Conservation (phyloP, 768 basidiomycete genomes). For the Rossbeevera mucosa region DNA sequence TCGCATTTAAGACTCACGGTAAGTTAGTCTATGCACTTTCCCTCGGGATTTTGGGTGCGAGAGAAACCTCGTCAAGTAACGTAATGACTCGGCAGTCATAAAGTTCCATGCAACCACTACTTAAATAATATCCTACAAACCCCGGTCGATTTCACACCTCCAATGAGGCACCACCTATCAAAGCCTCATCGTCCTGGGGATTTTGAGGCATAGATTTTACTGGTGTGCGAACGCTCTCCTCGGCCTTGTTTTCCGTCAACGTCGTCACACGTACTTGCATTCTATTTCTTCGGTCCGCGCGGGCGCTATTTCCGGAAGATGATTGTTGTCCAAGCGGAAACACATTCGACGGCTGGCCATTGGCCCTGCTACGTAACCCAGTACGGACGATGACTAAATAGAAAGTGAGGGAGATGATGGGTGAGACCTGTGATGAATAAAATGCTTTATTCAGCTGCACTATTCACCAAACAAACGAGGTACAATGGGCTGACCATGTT, state of each 20-base stretch:
- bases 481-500: slow-evolving; percentile 29
- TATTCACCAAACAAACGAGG: background rate
- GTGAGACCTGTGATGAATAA: slow-evolving; percentile 26
- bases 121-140: background rate
- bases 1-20: too few relatives aligned
- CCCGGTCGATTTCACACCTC: background rate
- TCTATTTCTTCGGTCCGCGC: background rate
- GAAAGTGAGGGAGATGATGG: slow-evolving; percentile 40
- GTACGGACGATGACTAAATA: slow-evolving; percentile 41
- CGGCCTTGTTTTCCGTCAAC: background rate
- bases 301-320: background rate
- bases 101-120: too few relatives aligned
- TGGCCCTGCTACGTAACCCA: slow-evolving; percentile 16
- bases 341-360: background rate
- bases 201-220: background rate
- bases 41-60: too few relatives aligned
- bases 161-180: background rate
- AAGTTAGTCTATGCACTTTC: too few relatives aligned
- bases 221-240: background rate
- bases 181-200: background rate
- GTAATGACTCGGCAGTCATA: too few relatives aligned
- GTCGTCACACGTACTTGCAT: slow-evolving; percentile 6
- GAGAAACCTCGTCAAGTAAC: too few relatives aligned
- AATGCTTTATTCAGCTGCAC: background rate
- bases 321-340: background rate